Evolutionary conservation across 2,329 filamentous ascomycete species (phyloP), one percentile per base, ranked within the genome.

Genomic region (Penicillium sp.): DNA sequence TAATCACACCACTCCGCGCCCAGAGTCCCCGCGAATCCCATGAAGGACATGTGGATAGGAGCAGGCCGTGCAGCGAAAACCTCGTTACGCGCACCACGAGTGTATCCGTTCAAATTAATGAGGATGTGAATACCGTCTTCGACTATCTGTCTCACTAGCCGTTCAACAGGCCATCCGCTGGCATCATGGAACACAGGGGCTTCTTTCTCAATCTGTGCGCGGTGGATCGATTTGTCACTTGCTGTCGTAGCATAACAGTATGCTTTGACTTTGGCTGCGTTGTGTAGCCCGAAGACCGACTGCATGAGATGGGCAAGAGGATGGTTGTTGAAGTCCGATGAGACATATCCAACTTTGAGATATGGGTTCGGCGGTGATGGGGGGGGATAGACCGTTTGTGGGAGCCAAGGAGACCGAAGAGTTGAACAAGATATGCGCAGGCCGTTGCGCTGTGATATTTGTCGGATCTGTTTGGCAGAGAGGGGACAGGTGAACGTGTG

Each of bases 1-100:
- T 99, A 99, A 75, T 99, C 95, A 70, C 95, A 99, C 95, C 95
- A 99, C 74, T 99, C 95, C 3, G 95, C 95, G 6, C 95, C 95
- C 1, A 99, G 82, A 0, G 94, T 97, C 9, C 95, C 95, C 0
- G 95, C 95, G 74, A 99, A 99, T 0, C 95, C 95, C 95, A 99
- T 99, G 72, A 99, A 99, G 0, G 95, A 97, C 95, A 99, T 99
- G 68, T 99, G 95, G 48, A 99, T 92, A 0, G 95, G 95, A 2
- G 93, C 93, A 17, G 95, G 92, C 29, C 96, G 88, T 23, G 95
- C 95, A 23, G 95, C 95, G 75, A 99, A 99, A 4, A 99, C 90
- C 74, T 99, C 95, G 70, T 99, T 99, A 26, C 93, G 88, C n/a
- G 95, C 95, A 31, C 95, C 95, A 58, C 95, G 86, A 0, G 95